These are phyloP conservation scores for Ogataea philodendri DNA, from an alignment of 805 yeast species.

Conservation along the genomic window DNA sequence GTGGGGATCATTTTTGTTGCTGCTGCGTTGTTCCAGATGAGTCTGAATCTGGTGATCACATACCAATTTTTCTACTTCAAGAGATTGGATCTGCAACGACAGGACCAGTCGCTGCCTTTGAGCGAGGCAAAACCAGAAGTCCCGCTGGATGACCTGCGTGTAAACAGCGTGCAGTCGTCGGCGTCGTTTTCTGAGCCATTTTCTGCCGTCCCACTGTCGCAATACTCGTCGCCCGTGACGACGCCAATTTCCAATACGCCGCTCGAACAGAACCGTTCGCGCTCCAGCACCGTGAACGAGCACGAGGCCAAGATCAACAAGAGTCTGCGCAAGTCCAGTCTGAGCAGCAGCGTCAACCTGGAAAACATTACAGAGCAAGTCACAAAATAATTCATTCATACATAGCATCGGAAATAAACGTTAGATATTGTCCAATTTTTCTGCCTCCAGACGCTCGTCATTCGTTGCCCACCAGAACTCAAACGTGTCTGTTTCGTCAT, in stretches of 20 bases:
- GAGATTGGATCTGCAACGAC: conserved; percentile 21
- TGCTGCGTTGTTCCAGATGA: conserved; percentile 77
- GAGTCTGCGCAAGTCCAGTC: conserved; percentile 12
- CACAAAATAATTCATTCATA: conserved; percentile 1
- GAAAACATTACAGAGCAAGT: conserved; percentile 5
- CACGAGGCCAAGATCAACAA: conserved; percentile 14
- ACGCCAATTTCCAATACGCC: conserved; percentile 15
- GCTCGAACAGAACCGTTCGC: conserved; percentile 17
- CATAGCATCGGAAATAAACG: conserved; percentile 1
- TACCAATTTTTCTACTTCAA: conserved; percentile 69
- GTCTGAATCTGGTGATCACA: conserved; percentile 68
- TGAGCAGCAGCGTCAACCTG: conserved; percentile 10
- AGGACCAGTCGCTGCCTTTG: conserved; percentile 4
- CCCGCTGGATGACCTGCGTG: conserved; percentile 3
- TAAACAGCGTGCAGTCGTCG: conserved; percentile 7
- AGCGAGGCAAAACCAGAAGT: conserved; percentile 3
- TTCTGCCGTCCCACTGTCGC: conserved; percentile 8
- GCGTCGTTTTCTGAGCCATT: conserved; percentile 11
- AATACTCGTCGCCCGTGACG: conserved; percentile 14
- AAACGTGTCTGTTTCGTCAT: conserved; percentile 48
- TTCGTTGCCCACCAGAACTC: conserved; percentile 49
- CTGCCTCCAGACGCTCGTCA: conserved; percentile 32
- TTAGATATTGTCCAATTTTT: conserved; percentile 5
- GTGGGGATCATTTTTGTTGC: conserved; percentile 61
- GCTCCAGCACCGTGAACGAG: conserved; percentile 27